A percentile compares a stretch with the other conserved stretches of the same genome.
phyloP scores from a whole-genome alignment of 345 rosid genomes.

The Brassica cretica region DNA sequence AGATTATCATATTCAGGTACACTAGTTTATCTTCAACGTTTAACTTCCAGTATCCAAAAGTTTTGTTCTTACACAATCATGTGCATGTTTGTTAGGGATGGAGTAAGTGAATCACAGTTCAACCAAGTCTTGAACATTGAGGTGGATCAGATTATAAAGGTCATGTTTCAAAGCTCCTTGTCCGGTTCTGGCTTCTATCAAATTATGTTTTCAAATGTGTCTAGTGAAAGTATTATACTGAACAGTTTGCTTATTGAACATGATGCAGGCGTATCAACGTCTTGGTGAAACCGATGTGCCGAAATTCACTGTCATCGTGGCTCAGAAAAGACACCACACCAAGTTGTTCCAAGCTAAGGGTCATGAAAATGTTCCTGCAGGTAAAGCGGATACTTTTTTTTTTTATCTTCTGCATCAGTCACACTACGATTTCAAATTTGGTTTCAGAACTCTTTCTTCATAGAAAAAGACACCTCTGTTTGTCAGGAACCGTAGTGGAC shows the following conservation, averaged over 20 bases:
- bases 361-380: slow-evolving; percentile 85
- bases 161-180: slow-evolving; percentile 25
- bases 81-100: slow-evolving; percentile 58
- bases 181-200: slow-evolving; percentile 14
- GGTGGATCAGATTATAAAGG: slow-evolving; percentile 83
- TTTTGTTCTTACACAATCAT: background rate
- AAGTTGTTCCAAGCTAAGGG: slow-evolving; percentile 66
- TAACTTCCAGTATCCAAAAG: background rate
- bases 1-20: slow-evolving; percentile 83
- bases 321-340: slow-evolving; percentile 88
- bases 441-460: background rate
- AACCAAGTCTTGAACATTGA: slow-evolving; percentile 83
- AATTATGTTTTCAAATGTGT: background rate
- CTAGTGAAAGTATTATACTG: background rate
- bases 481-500: slow-evolving; percentile 82
- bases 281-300: slow-evolving; percentile 70
- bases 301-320: slow-evolving; percentile 80
- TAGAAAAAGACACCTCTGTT: background rate
- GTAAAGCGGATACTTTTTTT: slow-evolving; percentile 33
- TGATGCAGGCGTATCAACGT: slow-evolving; percentile 69
- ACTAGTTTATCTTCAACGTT: slow-evolving; percentile 9
- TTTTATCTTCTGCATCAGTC: background rate
- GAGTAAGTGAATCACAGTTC: slow-evolving; percentile 87
- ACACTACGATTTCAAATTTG: background rate
- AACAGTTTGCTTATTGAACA: background rate